These are phyloP conservation scores for Cyberlindnera nakhonratchasimensis DNA, from an alignment of 805 yeast genomes.

Conservation along the genomic window DNA sequence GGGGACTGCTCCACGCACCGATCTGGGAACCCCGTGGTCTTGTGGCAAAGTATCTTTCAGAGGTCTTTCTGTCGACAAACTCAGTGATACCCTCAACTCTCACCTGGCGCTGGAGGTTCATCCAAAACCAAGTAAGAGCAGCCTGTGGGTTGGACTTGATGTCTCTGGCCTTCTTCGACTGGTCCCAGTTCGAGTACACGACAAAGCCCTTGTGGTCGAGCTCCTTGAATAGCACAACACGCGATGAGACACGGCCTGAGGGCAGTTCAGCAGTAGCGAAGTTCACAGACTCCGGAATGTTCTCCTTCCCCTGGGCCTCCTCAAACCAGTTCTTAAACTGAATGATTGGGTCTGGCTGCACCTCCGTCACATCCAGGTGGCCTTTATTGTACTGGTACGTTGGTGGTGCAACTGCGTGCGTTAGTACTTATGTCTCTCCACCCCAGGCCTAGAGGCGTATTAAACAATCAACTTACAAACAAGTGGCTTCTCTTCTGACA, in stretches of 20 bases:
- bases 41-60: conserved; percentile 74
- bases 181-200: conserved; percentile 87
- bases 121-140: conserved; percentile 90
- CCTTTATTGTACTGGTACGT: conserved; percentile 83
- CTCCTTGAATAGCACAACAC: conserved; percentile 86
- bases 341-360: conserved; percentile 57
- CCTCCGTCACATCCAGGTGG: conserved; percentile 50
- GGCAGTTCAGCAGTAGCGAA: conserved; percentile 89
- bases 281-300: conserved; percentile 78
- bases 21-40: conserved; percentile 91
- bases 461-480: conserved; percentile 21
- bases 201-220: conserved; percentile 81
- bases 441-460: background rate
- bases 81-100: conserved; percentile 87
- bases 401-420: conserved; percentile 60
- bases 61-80: conserved; percentile 65
- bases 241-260: conserved; percentile 81
- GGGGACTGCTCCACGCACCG: conserved; percentile 98
- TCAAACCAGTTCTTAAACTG: conserved; percentile 86
- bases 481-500: conserved; percentile 22
- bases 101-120: conserved; percentile 83
- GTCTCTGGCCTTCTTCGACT: conserved; percentile 78
- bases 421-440: background rate
- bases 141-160: conserved; percentile 71
- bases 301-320: conserved; percentile 61